A percentile compares a stretch with the other conserved stretches of the same genome.
Conservation (phyloP, 805 yeast genomes). For the Tetrapisispora arboricola region DNA sequence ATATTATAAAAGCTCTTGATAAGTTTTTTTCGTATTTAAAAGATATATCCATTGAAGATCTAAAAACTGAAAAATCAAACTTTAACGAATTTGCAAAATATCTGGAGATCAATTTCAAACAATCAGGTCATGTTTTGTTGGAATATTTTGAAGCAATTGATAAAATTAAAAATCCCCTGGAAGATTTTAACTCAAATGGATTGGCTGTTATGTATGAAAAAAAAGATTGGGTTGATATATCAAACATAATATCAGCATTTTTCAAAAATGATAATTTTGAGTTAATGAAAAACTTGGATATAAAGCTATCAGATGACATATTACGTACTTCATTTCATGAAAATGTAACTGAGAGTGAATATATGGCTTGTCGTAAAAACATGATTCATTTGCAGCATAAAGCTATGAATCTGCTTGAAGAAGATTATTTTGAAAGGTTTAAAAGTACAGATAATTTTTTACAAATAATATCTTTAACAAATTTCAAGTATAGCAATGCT, state of each 20-base stretch:
- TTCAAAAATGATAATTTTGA: constrained; percentile 11
- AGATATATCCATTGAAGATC: constrained; percentile 12
- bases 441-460: constrained; percentile 47
- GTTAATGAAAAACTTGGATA: constrained; percentile 16
- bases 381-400: constrained; percentile 50
- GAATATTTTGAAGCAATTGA: constrained; percentile 64
- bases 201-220: constrained; percentile 15
- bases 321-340: constrained; percentile 5
- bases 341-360: constrained; percentile 7
- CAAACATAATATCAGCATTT: constrained; percentile 11
- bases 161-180: constrained; percentile 61
- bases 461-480: constrained; percentile 37
- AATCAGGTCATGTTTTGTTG: constrained; percentile 27
- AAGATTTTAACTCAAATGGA: constrained; percentile 30
- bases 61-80: constrained; percentile 13
- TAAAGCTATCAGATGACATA: constrained; percentile 12
- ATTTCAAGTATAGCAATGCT: background rate
- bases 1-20: constrained; percentile 7
- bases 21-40: constrained; percentile 11
- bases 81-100: constrained; percentile 11
- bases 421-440: constrained; percentile 51
- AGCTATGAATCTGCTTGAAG: constrained; percentile 39
- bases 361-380: constrained; percentile 42
- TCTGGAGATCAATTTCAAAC: constrained; percentile 4
- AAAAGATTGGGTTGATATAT: constrained; percentile 22